Conservation (phyloP, 148 eudicot species). For the Nepenthes mirabilis region DNA sequence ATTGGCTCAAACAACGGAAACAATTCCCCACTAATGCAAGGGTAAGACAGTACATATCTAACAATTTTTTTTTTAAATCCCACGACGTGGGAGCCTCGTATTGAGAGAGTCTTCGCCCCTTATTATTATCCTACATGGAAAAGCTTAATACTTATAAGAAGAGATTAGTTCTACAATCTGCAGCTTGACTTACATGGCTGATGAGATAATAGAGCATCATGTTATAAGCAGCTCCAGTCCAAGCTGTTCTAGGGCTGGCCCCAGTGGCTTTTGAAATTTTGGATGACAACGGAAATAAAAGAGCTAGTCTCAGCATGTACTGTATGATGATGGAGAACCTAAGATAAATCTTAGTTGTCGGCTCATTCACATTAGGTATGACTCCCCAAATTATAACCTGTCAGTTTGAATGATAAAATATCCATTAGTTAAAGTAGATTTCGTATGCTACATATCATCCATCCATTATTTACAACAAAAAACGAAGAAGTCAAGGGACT, state of each 20-base stretch:
- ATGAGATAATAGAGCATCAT: conserved; percentile 45
- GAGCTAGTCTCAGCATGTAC: conserved; percentile 33
- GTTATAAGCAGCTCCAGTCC: conserved; percentile 62
- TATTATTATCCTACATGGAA: too few relatives aligned
- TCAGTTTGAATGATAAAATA: neutral
- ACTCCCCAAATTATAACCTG: conserved; percentile 36
- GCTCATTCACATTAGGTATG: conserved; percentile 24
- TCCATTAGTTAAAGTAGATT: neutral
- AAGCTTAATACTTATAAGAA: too few relatives aligned
- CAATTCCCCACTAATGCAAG: too few relatives aligned
- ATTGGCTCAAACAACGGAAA: too few relatives aligned
- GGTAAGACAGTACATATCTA: too few relatives aligned
- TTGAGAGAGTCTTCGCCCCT: too few relatives aligned
- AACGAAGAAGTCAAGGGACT: too few relatives aligned
- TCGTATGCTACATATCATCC: too few relatives aligned
- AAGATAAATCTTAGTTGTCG: conserved; percentile 25
- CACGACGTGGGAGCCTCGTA: too few relatives aligned
- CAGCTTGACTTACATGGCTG: conserved; percentile 36
- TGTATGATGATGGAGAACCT: conserved; percentile 35
- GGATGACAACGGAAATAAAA: conserved; percentile 37
- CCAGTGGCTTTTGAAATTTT: conserved; percentile 49
- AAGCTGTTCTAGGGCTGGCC: conserved; percentile 41
- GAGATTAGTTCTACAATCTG: too few relatives aligned
- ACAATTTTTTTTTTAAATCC: too few relatives aligned
- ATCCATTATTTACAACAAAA: too few relatives aligned